Percentiles rank a stretch among this genome's conserved stretches.
Evolutionary conservation across 306 rosid species (phyloP).

Genomic region (Cajanus cajan): DNA sequence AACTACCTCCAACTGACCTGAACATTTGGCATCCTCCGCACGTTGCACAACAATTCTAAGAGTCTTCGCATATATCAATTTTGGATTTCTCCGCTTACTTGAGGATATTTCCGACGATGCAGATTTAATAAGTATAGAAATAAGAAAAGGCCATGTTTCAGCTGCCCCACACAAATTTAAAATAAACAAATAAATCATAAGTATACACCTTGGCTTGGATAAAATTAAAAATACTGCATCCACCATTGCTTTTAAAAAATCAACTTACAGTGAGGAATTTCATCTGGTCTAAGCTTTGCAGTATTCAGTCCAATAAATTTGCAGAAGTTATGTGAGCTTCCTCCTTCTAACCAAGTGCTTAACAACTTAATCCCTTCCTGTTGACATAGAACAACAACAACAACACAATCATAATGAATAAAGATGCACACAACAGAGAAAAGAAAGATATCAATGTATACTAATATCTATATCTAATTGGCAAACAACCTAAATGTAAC

Average conservation of each 20-base stretch:
- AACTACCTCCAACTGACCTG: slow-evolving; percentile 51
- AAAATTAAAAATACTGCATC: slow-evolving; percentile 20
- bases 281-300: slow-evolving; percentile 69
- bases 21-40: slow-evolving; percentile 68
- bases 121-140: slow-evolving; percentile 62
- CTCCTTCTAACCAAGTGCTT: slow-evolving; percentile 94
- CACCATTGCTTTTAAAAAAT: neutral
- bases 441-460: neutral
- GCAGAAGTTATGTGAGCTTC: slow-evolving; percentile 61
- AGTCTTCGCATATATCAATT: slow-evolving; percentile 74
- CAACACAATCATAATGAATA: neutral
- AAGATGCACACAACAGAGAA: neutral
- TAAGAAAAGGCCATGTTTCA: slow-evolving; percentile 93
- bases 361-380: slow-evolving; percentile 88
- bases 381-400: neutral
- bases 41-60: slow-evolving; percentile 72
- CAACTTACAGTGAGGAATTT: slow-evolving; percentile 66
- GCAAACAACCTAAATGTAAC: neutral
- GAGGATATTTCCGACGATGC: slow-evolving; percentile 74
- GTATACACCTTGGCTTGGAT: slow-evolving; percentile 4
- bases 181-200: slow-evolving; percentile 26
- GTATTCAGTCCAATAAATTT: slow-evolving; percentile 67
- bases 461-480: neutral
- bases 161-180: slow-evolving; percentile 51
- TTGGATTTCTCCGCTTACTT: slow-evolving; percentile 68